Evolutionary conservation across 108 stramenopile genomes (phyloP), one percentile per base, ranked within the genome.

Genomic region (Nannochloropsis salina): DNA sequence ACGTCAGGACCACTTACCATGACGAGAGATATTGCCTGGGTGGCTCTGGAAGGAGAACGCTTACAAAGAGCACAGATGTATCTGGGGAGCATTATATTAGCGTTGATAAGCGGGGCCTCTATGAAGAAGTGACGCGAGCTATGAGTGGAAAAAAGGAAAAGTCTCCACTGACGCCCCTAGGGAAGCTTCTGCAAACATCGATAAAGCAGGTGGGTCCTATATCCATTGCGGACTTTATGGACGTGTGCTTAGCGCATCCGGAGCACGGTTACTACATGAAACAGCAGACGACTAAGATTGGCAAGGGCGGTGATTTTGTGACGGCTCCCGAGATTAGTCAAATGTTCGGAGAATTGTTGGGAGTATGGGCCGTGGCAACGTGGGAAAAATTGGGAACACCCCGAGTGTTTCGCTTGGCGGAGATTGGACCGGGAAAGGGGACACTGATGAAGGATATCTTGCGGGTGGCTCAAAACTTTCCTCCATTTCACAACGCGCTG

Each of bases 291-390:
- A 85, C 84, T 80, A 9, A 82, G 42, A 91, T 99, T 89, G 98
- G 98, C 15, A 86, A 87, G 10, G 83, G 86, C 18, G 98, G 98
- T 22, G 98, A 99, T 85, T 99, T 99, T 88, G 93, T 96, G 22
- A 99, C 98, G 9, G 96, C 98, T 61, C 98, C 98, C 5, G 98
- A 99, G 92, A 90, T 99, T 42, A 95, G 94, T 45, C 96, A 97
- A 89, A 80, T 98, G 42, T 99, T 99, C 91, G 97, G 97, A 20
- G 97, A 98, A 90, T 95, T 95, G 74, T 44, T 99, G 12, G 91
- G 95, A 40, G 91, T 99, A 81, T 99, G 97, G 97, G 92, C 95
- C 82, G 92, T 96, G 83, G 93, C 93, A 41, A 92, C 94, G 80
- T 97, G 94, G 91, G 86, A 93, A 85, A 84, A 90, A 42, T 42